Percentiles rank a stretch among this genome's conserved stretches.
Conservation (phyloP, 2,329 filamentous ascomycete genomes). For the Colletotrichum nymphaeae region DNA sequence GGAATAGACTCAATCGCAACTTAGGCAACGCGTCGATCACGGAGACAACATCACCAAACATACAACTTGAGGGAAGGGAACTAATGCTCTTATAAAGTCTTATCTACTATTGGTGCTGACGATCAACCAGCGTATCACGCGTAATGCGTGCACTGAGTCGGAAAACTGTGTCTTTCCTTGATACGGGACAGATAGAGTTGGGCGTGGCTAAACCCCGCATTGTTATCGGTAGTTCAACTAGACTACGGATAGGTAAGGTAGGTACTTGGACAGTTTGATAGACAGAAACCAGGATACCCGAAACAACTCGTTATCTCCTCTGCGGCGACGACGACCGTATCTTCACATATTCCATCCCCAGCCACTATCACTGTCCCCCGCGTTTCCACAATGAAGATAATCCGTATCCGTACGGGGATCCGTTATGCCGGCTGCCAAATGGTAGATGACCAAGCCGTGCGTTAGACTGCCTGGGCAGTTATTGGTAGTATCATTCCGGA, state of each 20-base stretch:
- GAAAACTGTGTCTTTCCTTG: not conserved
- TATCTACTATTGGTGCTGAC: not conserved
- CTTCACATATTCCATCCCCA: not conserved
- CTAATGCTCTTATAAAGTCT: not conserved
- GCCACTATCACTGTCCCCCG: not conserved
- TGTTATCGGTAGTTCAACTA: constrained; percentile 1
- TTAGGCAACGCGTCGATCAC: not conserved
- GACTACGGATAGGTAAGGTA: too few species aligned
- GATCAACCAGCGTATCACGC: not conserved
- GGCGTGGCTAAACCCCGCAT: not conserved
- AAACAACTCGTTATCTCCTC: constrained; percentile 7
- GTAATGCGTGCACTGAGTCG: not conserved
- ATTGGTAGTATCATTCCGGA: not conserved
- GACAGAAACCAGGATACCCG: not conserved
- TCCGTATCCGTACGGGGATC: too few species aligned
- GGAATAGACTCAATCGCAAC: not conserved
- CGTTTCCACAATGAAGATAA: not conserved
- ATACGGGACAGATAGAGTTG: not conserved
- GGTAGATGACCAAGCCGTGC: not conserved
- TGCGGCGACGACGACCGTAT: constrained; percentile 4
- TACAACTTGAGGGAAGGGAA: not conserved
- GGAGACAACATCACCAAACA: not conserved
- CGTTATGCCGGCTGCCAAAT: not conserved
- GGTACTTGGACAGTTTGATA: not conserved
- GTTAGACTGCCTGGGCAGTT: not conserved